Evolutionary conservation across 208 protist genomes (phyloP), one percentile per base, ranked within the genome.

Genomic region (Trypanosoma avium): DNA sequence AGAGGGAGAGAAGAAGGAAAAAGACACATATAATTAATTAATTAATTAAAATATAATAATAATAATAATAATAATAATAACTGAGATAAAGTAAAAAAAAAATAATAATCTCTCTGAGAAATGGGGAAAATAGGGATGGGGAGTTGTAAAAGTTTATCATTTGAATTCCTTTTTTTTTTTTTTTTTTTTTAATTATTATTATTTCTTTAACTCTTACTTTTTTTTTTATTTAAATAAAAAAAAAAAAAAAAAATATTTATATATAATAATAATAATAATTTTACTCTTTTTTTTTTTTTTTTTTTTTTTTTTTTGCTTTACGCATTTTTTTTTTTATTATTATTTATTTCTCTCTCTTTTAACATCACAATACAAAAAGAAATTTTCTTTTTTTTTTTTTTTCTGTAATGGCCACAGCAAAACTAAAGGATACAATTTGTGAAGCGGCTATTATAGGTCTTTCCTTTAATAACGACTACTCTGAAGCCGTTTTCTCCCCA

Each of bases 401-500:
- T 29, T 19, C 22, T 55, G 32, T 38, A 55, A 55, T 64, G 59
- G 47, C 33, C 8, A 19, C 33, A 13, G 19, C 29, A 17, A 63
- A 55, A 35, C 26, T 17, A 21, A 72, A 61, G 12, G 59, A 67
- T 29, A 72, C 73, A n/a, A 65, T 79, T 36, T 79, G 65, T 36
- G 67, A 61, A 4, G 67, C 66, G 12, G 58, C 55, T 10, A 48
- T 79, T 47, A 36, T 72, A 52, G 67, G 42, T 19, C 59, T 79
- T 53, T 22, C 67, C 21, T 70, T 74, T 24, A 79, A 70, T 61
- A 43, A 35, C 12, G 54, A 79, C 26, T 38, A 38, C 40, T 60
- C 64, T 0, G 61, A 69, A 30, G 58, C 59, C 1, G 60, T 60
- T 26, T 73, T 79, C 38, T 79, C 73, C 10, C 73, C 73, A 3